Base-by-base conservation (phyloP, 345 rosid species). In the Murraya paniculata region DNA sequence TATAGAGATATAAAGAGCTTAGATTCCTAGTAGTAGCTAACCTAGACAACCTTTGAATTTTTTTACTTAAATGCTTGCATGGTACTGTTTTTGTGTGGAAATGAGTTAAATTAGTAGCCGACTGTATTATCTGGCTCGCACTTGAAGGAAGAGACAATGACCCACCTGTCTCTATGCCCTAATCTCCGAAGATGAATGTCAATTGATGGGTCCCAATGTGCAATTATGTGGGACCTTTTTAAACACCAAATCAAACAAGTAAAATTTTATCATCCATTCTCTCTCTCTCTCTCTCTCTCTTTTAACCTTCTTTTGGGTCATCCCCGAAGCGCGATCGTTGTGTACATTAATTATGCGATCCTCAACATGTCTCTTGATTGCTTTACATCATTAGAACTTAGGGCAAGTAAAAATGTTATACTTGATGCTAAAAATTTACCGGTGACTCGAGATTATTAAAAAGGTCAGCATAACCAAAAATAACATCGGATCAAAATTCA, bases 101-200 rank as follows among this genome's bases (percentile, higher is more conserved):
- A 41, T 53, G 6, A 64, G 22, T 69, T 7, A 30, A 36, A 33
- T 14, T 28, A 68, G 75, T 45, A n/a, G 35, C 71, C 76, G 60
- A 64, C 68, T 71, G 28, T 60, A 81, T 81, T 69, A 79, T 68
- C 81, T 81, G 87, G 78, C 73, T 55, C 81, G 78, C 87, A 79
- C 76, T 59, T 66, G 57, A 68, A 38, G 38, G 56, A 25, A 21
- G 79, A 31, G 66, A 57, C 72, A 69, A n/a, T 25, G 84, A 67
- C 82, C 77, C 58, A 72, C 78, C 82, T 41, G 65, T 35, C 9
- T 59, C 60, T 24, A 2, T 18, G 35, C 57, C 2, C 50, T 73
- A 19, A 74, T 55, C 61, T 39, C 62, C 21, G 35, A 27, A 27
- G 70, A 50, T 9, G 19, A 75, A 64, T 62, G 45, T 30, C 27